Conservation (phyloP, 2,329 filamentous ascomycete genomes). For the Phoma sp. region DNA sequence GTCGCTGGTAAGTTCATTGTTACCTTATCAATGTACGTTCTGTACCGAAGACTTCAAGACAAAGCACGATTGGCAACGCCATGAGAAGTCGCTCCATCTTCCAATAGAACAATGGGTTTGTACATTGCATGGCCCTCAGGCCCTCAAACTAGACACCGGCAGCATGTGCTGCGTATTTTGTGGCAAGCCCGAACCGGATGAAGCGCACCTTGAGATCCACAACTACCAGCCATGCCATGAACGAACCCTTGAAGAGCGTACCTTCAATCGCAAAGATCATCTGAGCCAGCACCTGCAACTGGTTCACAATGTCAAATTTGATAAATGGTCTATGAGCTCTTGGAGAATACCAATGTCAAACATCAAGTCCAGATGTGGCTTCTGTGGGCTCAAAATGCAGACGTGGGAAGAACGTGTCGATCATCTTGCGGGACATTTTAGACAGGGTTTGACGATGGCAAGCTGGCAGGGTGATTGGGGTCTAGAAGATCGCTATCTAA, state of each 20-base stretch:
- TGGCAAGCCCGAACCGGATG: constrained; percentile 9
- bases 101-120: constrained; percentile 38
- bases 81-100: constrained; percentile 39
- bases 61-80: constrained; percentile 38
- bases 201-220: constrained; percentile 24
- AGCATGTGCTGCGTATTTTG: constrained; percentile 17
- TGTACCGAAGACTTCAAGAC: constrained; percentile 40
- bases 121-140: constrained; percentile 3
- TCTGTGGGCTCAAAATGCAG: constrained; percentile 27
- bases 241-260: constrained; percentile 30
- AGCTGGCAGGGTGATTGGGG: constrained; percentile 38
- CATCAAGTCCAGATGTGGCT: constrained; percentile 32
- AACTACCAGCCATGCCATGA: constrained; percentile 30
- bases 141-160: constrained; percentile 11
- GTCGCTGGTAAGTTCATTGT: constrained; percentile 9
- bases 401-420: constrained; percentile 32
- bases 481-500: constrained; percentile 21
- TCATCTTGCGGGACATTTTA: constrained; percentile 38
- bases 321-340: constrained; percentile 43
- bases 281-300: constrained; percentile 35
- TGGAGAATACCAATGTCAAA: constrained; percentile 35
- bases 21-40: constrained; percentile 39
- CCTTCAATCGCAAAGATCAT: constrained; percentile 39
- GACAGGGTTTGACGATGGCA: constrained; percentile 29
- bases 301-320: constrained; percentile 29